phyloP scores from a whole-genome alignment of 2,329 filamentous ascomycete genomes.

The Neonectria neomacrospora region DNA sequence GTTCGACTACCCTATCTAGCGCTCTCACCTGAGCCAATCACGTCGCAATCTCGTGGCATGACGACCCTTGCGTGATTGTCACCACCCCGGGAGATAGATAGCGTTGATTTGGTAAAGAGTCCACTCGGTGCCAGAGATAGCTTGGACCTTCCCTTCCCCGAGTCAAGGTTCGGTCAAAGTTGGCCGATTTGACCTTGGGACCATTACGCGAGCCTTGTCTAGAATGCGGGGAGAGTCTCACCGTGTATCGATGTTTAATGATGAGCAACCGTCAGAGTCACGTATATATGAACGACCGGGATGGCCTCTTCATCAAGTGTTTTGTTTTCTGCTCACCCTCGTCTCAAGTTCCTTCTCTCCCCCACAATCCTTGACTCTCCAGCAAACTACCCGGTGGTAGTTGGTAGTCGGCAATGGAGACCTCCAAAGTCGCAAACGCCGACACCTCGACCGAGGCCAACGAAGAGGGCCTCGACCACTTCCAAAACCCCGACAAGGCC shows the following conservation, averaged over 20 bases:
- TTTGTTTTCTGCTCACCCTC: background rate
- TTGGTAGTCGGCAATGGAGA: slow-evolving; percentile 1
- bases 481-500: slow-evolving; percentile 29
- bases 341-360: background rate
- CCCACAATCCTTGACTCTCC: background rate
- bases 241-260: background rate
- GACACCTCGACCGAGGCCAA: slow-evolving; percentile 8
- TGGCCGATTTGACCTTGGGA: background rate
- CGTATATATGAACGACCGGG: slow-evolving; percentile 11
- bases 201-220: background rate
- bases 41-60: background rate
- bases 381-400: background rate
- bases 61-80: background rate
- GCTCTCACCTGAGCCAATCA: background rate
- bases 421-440: slow-evolving; percentile 2
- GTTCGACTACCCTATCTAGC: slow-evolving; percentile 1
- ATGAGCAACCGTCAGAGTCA: background rate
- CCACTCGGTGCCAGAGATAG: background rate
- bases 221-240: slow-evolving; percentile 4
- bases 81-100: background rate
- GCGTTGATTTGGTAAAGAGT: background rate
- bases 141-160: slow-evolving; percentile 9
- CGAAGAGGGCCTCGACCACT: slow-evolving; percentile 18
- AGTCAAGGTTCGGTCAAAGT: background rate
- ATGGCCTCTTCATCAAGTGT: no score